These are phyloP conservation scores for Coleophoma crateriformis DNA, from an alignment of 2,329 filamentous ascomycete genomes.

Conservation along the genomic window DNA sequence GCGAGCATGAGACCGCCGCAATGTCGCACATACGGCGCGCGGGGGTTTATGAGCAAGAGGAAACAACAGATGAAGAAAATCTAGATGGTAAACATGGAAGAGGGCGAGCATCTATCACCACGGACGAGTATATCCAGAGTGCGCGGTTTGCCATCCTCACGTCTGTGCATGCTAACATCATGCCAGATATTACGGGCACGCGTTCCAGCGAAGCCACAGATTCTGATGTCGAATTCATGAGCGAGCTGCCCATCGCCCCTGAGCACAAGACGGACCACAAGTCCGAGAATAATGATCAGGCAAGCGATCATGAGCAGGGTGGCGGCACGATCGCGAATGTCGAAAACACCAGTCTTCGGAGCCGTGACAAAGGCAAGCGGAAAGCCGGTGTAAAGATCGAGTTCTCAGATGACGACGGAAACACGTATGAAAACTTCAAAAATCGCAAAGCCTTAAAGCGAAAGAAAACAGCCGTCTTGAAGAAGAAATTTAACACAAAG, in stretches of 20 bases:
- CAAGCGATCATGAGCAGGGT: not conserved
- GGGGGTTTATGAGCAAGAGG: constrained; percentile 9
- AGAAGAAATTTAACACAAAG: constrained; percentile 36
- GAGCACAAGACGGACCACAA: too few relatives aligned
- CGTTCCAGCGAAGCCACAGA: constrained; percentile 9
- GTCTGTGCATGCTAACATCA: not conserved
- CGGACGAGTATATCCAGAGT: constrained; percentile 22
- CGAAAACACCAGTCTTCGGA: constrained; percentile 8
- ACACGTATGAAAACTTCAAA: constrained; percentile 59
- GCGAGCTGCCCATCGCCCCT: not conserved
- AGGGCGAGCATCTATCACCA: constrained; percentile 1
- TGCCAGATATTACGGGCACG: constrained; percentile 14
- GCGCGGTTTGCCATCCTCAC: not conserved
- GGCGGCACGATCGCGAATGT: not conserved
- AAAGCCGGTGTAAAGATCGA: constrained; percentile 31
- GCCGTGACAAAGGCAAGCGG: constrained; percentile 7
- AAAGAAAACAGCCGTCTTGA: constrained; percentile 42
- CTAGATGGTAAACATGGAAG: constrained; percentile 1
- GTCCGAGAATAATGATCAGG: too few relatives aligned
- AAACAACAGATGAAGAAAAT: constrained; percentile 12
- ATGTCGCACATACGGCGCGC: constrained; percentile 11
- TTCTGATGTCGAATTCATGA: constrained; percentile 15
- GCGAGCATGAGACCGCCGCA: not conserved
- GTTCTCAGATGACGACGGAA: constrained; percentile 52
- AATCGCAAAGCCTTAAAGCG: constrained; percentile 49